Percentiles rank a stretch among this genome's conserved stretches.
These are phyloP conservation scores for Musa acuminata DNA, from an alignment of 176 grass and related monocot genomes.

Conservation along the genomic window DNA sequence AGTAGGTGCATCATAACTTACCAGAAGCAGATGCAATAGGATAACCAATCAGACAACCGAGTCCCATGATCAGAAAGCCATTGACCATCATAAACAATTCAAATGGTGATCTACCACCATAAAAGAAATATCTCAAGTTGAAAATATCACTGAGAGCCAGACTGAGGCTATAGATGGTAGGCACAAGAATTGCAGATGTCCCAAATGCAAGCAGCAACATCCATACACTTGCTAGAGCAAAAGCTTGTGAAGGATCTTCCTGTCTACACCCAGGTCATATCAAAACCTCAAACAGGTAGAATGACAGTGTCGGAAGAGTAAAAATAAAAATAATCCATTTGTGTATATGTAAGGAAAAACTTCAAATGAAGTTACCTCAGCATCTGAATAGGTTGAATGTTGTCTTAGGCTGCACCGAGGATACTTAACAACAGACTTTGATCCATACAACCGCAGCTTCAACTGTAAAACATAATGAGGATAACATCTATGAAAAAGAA, in stretches of 20 bases:
- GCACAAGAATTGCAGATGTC: slow-evolving; percentile 45
- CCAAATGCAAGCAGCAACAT: slow-evolving; percentile 60
- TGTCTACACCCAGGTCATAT: slow-evolving; percentile 68
- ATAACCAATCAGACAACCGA: slow-evolving; percentile 63
- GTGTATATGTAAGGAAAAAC: neutral
- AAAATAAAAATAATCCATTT: slow-evolving; percentile 17
- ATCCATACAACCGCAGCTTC: slow-evolving; percentile 77
- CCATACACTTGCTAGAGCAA: slow-evolving; percentile 75
- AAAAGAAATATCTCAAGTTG: slow-evolving; percentile 36
- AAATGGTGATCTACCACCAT: slow-evolving; percentile 27
- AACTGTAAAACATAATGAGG: slow-evolving; percentile 27
- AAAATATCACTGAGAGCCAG: slow-evolving; percentile 28
- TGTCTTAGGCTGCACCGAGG: slow-evolving; percentile 83
- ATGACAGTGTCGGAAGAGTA: neutral
- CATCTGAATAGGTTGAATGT: slow-evolving; percentile 72
- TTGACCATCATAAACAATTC: slow-evolving; percentile 41
- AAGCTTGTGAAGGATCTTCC: slow-evolving; percentile 72
- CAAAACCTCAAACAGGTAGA: slow-evolving; percentile 35
- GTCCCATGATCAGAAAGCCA: slow-evolving; percentile 40
- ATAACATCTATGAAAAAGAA: neutral
- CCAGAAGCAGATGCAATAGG: slow-evolving; percentile 68
- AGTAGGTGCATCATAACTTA: slow-evolving; percentile 17
- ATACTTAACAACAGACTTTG: slow-evolving; percentile 79
- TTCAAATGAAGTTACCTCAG: slow-evolving; percentile 49
- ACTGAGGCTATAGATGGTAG: slow-evolving; percentile 40